phyloP scores from a whole-genome alignment of 2,329 filamentous ascomycete genomes.

The Paracoccidioides brasiliensis region DNA sequence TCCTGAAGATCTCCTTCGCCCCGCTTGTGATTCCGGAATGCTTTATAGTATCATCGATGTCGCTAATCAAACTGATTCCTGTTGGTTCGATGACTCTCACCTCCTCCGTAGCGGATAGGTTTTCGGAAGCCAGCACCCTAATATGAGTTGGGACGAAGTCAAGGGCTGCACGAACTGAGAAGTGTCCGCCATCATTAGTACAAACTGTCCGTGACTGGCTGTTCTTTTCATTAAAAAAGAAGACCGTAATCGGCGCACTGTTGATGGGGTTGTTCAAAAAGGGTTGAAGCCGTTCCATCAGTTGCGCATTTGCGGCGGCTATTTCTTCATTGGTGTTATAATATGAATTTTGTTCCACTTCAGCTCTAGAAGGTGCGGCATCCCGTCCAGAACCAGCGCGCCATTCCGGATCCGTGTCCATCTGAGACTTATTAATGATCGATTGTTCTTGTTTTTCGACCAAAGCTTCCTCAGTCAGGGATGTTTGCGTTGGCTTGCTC shows the following conservation, averaged over 20 bases:
- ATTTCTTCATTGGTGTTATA: slow-evolving; percentile 64
- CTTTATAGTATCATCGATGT: slow-evolving; percentile 96
- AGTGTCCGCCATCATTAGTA: slow-evolving; percentile 85
- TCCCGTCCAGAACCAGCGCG: slow-evolving; percentile 22
- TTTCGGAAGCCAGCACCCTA: slow-evolving; percentile 72
- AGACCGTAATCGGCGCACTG: slow-evolving; percentile 69
- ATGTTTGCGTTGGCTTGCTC: slow-evolving; percentile 36
- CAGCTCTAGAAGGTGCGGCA: slow-evolving; percentile 22
- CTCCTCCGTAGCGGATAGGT: slow-evolving; percentile 66
- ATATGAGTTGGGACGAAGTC: slow-evolving; percentile 87
- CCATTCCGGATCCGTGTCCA: slow-evolving; percentile 56
- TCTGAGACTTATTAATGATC: slow-evolving; percentile 59
- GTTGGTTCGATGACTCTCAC: slow-evolving; percentile 62
- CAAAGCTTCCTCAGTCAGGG: slow-evolving; percentile 46
- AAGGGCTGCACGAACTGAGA: slow-evolving; percentile 62
- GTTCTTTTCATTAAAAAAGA: slow-evolving; percentile 79
- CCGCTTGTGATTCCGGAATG: slow-evolving; percentile 81
- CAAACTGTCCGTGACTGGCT: slow-evolving; percentile 74
- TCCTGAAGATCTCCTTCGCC: slow-evolving; percentile 87
- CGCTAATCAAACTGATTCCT: slow-evolving; percentile 87
- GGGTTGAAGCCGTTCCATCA: slow-evolving; percentile 76
- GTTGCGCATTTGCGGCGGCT: slow-evolving; percentile 64
- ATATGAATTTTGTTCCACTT: slow-evolving; percentile 29
- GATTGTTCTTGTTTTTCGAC: slow-evolving; percentile 63
- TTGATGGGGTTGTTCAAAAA: slow-evolving; percentile 78